phyloP scores from a whole-genome alignment of 331 rosid species.

The Malus hybrid region DNA sequence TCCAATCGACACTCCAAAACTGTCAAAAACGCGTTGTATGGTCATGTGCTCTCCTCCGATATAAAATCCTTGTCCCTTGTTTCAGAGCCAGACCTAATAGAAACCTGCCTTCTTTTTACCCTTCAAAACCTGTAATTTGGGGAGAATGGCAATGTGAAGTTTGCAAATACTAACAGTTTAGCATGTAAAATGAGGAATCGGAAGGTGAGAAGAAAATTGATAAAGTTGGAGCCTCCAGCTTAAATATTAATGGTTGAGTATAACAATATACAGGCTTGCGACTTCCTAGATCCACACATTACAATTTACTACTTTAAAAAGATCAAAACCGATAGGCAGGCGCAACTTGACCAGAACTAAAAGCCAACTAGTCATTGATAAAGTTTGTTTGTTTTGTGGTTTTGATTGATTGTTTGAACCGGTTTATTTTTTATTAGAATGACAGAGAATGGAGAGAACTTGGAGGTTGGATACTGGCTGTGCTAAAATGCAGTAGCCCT shows the following conservation, averaged over 20 bases:
- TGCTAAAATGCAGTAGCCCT: too few relatives aligned
- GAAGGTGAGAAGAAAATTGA: background rate
- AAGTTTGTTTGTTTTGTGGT: too few relatives aligned
- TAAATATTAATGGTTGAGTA: too few relatives aligned
- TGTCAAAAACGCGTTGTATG: slow-evolving; percentile 51
- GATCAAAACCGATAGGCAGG: too few relatives aligned
- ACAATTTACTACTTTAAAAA: background rate
- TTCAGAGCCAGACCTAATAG: slow-evolving; percentile 73
- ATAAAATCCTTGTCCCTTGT: slow-evolving; percentile 75
- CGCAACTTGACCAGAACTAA: too few relatives aligned
- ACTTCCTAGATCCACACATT: slow-evolving; percentile 29
- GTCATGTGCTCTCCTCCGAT: slow-evolving; percentile 40
- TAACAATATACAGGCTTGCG: background rate
- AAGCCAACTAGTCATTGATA: too few relatives aligned
- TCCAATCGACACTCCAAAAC: slow-evolving; percentile 24
- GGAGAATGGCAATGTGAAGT: background rate
- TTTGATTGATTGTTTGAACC: too few relatives aligned
- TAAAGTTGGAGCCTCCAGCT: background rate
- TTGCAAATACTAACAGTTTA: background rate
- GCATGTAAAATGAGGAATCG: background rate
- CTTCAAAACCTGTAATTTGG: slow-evolving; percentile 59
- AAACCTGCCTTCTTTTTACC: slow-evolving; percentile 71
- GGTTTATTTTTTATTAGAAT: too few relatives aligned
- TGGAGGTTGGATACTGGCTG: too few relatives aligned
- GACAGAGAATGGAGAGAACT: too few relatives aligned